Conservation (phyloP, 208 protist species). For the Trichomonas gallinae region DNA sequence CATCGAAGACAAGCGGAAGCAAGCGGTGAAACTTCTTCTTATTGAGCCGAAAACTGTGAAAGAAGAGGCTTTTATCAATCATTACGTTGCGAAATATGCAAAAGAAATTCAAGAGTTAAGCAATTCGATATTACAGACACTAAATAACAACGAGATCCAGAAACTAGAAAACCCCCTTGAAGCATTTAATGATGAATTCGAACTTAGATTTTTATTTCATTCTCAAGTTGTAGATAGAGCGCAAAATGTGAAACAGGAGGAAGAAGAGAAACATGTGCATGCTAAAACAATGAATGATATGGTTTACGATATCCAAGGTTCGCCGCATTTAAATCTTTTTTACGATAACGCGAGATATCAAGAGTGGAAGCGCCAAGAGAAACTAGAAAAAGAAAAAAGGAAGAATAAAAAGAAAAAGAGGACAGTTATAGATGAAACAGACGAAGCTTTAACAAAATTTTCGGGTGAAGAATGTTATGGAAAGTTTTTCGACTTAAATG, state of each 20-base stretch:
- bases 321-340: neutral
- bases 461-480: conserved; percentile 40
- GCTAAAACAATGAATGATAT: neutral
- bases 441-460: conserved; percentile 35
- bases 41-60: neutral
- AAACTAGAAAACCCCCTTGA: neutral
- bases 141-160: neutral
- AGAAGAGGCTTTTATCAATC: neutral
- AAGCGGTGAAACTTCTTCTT: neutral
- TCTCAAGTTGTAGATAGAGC: neutral
- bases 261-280: neutral
- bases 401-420: neutral
- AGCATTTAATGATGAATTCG: neutral
- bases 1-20: neutral
- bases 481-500: conserved; percentile 34
- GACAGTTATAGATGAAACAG: neutral
- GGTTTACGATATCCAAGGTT: neutral
- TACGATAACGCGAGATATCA: conserved; percentile 13
- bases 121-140: neutral
- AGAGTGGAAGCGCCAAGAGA: neutral
- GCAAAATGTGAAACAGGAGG: neutral
- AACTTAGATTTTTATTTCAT: neutral
- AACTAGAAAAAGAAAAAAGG: neutral
- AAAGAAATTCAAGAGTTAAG: neutral
- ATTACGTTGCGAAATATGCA: neutral